Percentiles rank a stretch among this genome's conserved stretches.
These are phyloP conservation scores for Trichosporon asahii DNA, from an alignment of 1,284 basidiomycete genomes.

Conservation along the genomic window DNA sequence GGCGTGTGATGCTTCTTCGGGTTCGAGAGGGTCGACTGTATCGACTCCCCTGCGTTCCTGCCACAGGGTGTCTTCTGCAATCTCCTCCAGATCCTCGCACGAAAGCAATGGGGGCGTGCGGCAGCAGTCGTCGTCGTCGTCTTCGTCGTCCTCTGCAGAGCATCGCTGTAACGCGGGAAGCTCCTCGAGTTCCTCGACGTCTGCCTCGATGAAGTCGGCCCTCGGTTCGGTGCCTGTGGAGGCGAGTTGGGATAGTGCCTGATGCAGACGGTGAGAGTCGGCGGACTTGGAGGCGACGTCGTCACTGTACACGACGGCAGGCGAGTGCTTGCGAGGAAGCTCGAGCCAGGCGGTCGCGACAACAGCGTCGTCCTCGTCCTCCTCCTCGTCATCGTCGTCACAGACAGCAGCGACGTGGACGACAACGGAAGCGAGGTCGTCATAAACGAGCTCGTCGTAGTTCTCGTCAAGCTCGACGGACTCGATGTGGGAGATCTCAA, in stretches of 20 bases:
- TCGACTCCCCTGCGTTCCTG: neutral
- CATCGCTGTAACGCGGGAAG: constrained; percentile 12
- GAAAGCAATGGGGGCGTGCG: constrained; percentile 31
- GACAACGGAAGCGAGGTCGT: constrained; percentile 9
- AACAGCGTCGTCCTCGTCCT: constrained; percentile 18
- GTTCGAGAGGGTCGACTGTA: too few species aligned
- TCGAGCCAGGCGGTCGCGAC: constrained; percentile 14
- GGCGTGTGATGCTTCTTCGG: neutral
- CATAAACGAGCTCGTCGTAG: constrained; percentile 18
- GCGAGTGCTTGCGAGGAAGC: neutral
- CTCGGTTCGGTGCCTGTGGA: neutral
- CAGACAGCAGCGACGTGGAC: constrained; percentile 17
- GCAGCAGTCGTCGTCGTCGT: constrained; percentile 19
- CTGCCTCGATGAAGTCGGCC: neutral
- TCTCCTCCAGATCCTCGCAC: constrained; percentile 19
- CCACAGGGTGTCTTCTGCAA: constrained; percentile 6
- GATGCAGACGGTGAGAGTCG: neutral
- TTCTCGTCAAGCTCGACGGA: constrained; percentile 15
- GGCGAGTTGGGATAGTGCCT: neutral
- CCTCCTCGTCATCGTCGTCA: constrained; percentile 20
- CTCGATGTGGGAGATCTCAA: neutral
- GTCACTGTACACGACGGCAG: neutral
- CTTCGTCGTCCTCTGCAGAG: constrained; percentile 15
- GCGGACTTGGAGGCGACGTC: neutral
- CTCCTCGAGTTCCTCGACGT: constrained; percentile 15